These are phyloP conservation scores for Cryoendolithus antarcticus DNA, from an alignment of 2,329 filamentous ascomycete genomes.

Conservation along the genomic window DNA sequence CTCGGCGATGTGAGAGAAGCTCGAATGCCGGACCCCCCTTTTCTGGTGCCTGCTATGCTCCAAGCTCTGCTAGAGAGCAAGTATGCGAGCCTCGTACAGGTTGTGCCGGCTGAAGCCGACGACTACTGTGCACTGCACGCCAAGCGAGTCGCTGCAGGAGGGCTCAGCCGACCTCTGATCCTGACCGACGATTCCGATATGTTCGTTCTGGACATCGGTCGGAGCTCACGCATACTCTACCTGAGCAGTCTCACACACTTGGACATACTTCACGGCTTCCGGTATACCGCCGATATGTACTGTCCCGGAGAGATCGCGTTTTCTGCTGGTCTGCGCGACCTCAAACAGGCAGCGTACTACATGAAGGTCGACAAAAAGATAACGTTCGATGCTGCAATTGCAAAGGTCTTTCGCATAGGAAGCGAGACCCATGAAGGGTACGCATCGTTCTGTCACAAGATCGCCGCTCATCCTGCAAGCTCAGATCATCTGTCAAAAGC, in stretches of 20 bases:
- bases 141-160: conserved; percentile 31
- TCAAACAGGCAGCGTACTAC: conserved; percentile 30
- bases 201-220: conserved; percentile 35
- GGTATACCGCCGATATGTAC: conserved; percentile 26
- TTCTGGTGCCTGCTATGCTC: conserved; percentile 66
- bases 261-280: not conserved
- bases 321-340: conserved; percentile 26
- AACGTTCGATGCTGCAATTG: conserved; percentile 12
- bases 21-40: conserved; percentile 45
- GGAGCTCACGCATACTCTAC: conserved; percentile 15
- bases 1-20: conserved; percentile 9
- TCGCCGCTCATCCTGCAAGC: no score
- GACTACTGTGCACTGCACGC: conserved; percentile 60
- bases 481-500: not conserved
- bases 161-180: conserved; percentile 31
- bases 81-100: conserved; percentile 32
- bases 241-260: conserved; percentile 36
- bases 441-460: conserved; percentile 9
- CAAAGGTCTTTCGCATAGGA: not conserved
- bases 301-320: conserved; percentile 33
- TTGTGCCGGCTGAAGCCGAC: conserved; percentile 80
- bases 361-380: conserved; percentile 23
- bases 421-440: not conserved
- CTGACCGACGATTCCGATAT: conserved; percentile 84
- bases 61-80: conserved; percentile 46